A percentile compares a stretch with the other conserved stretches of the same genome.
Conservation (phyloP, 108 stramenopile species). For the Cyclotella choctawhatcheeana region DNA sequence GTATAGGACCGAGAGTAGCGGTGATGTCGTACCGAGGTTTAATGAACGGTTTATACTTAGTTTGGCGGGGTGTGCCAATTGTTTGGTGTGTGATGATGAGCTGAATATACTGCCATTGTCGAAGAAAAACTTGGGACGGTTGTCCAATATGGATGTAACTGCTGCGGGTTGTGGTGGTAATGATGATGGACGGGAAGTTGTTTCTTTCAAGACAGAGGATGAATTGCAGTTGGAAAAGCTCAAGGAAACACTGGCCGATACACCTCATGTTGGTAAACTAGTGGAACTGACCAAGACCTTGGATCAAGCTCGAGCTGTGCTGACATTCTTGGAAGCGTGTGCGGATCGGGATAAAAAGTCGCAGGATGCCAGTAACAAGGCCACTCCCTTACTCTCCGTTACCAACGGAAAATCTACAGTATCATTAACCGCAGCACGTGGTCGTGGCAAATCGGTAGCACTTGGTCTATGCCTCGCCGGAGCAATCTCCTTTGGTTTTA, state of each 20-base stretch:
- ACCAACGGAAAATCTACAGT: constrained; percentile 48
- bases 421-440: constrained; percentile 90
- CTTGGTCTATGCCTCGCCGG: constrained; percentile 97
- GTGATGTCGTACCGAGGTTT: constrained; percentile 93
- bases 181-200: constrained; percentile 54
- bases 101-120: constrained; percentile 97
- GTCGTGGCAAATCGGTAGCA: constrained; percentile 98
- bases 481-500: constrained; percentile 95
- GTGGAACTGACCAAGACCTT: constrained; percentile 93
- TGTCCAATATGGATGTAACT: constrained; percentile 37
- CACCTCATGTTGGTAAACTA: constrained; percentile 93
- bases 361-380: constrained; percentile 40
- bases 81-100: constrained; percentile 98
- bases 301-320: constrained; percentile 95
- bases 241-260: constrained; percentile 90
- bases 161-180: constrained; percentile 4
- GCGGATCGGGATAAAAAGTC: constrained; percentile 69
- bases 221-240: constrained; percentile 81
- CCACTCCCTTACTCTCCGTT: not conserved
- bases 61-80: constrained; percentile 86
- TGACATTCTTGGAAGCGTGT: constrained; percentile 95
- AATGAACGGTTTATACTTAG: constrained; percentile 99
- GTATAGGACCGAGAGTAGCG: constrained; percentile 92
- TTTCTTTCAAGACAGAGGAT: constrained; percentile 61
- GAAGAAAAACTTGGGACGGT: constrained; percentile 53